Base-by-base conservation (phyloP, 192 early-diverging fungal genomes). In the Paraglomus brasilianum region DNA sequence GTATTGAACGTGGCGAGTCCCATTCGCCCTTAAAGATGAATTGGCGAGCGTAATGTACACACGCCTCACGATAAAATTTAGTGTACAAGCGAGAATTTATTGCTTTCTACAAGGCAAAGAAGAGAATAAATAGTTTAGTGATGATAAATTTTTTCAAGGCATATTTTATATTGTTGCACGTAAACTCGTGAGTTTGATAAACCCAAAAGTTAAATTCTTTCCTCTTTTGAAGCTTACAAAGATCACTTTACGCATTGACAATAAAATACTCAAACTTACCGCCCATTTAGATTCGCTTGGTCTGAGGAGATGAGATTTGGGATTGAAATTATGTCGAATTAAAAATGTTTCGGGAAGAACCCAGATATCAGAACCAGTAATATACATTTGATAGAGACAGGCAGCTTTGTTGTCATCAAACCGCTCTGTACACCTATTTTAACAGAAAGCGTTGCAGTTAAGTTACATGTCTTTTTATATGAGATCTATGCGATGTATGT, bases 61-160 rank as follows among this genome's bases (percentile, higher is more conserved):
- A 86, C 11, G 77, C 67, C 55, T 86, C 85, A 42, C 81, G 78
- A 69, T 81, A 78, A 56, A 82, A 86, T 70, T 84, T 86, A 44
- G 79, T 78, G 64, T 86, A 84, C 38, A 86, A 59, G 7, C 85
- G 79, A 52, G 74, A 80, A 51, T 82, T 78, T 51, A 86, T 82
- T 8, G 74, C 78, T 65, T 78, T 78, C 84, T 86, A 73, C 55
- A 48, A 40, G 36, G 21, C 46, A 44, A 49, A 52, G 50, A 70
- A 68, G 21, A 39, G 51, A 55, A 63, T 57, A 52, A 51, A 68
- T 8, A 42, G 17, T 41, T 41, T 40, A 51, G 30, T 47, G 52
- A 61, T 55, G 49, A 66, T 0, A 47, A 21, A 22, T 41, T 48
- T 24, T 53, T 63, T 5, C 11, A 11, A 24, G 14, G 19, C 21